A percentile compares a stretch with the other conserved stretches of the same genome.
These are phyloP conservation scores for Myochromella boudieri DNA, from an alignment of 768 basidiomycete genomes.

Conservation along the genomic window DNA sequence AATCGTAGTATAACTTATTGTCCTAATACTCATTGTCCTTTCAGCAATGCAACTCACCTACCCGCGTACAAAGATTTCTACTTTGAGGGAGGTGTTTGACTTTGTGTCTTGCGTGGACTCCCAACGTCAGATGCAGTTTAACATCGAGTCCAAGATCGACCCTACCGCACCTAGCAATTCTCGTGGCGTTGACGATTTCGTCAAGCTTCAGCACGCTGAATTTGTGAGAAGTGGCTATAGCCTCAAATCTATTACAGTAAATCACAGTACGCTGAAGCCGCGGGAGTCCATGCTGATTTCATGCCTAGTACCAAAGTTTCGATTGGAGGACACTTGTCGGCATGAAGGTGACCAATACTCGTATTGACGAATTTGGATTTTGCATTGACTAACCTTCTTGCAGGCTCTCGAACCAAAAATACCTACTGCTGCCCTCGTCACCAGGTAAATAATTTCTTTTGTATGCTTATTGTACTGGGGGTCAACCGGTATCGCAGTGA, in stretches of 20 bases:
- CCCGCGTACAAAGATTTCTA: slow-evolving; percentile 70
- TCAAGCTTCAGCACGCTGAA: slow-evolving; percentile 55
- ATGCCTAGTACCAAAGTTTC: slow-evolving; percentile 80
- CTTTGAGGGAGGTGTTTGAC: slow-evolving; percentile 70
- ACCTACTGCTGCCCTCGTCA: slow-evolving; percentile 62
- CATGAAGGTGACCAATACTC: slow-evolving; percentile 57
- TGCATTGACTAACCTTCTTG: background rate
- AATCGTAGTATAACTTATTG: background rate
- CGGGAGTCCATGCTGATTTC: no score
- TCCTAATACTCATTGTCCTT: background rate
- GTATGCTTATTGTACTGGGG: no score
- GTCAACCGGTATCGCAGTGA: slow-evolving; percentile 30
- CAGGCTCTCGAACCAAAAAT: slow-evolving; percentile 58
- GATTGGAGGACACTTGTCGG: slow-evolving; percentile 75
- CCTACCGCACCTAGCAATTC: slow-evolving; percentile 53
- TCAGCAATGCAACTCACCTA: slow-evolving; percentile 64
- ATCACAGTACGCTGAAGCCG: no score
- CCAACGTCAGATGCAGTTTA: slow-evolving; percentile 60
- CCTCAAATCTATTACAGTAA: slow-evolving; percentile 59
- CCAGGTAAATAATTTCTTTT: slow-evolving; percentile 53
- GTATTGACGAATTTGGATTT: background rate
- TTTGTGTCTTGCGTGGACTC: slow-evolving; percentile 77
- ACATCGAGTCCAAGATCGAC: slow-evolving; percentile 80
- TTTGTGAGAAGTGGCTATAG: slow-evolving; percentile 62
- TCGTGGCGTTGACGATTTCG: slow-evolving; percentile 56